Base-by-base conservation (phyloP, 2,329 filamentous ascomycete genomes). In the Penicillium hordei region DNA sequence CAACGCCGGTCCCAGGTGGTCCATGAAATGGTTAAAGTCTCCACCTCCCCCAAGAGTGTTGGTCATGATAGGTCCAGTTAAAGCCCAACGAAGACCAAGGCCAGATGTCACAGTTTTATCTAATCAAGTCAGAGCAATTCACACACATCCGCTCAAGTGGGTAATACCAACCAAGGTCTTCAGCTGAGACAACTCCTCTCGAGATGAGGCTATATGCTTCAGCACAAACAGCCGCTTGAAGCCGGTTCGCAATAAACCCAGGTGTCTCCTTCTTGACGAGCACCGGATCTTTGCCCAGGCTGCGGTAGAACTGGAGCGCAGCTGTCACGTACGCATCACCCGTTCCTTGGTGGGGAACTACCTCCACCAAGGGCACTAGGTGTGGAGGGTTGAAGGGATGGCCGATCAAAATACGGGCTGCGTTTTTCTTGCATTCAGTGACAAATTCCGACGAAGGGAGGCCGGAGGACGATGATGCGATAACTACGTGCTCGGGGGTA, bases 221-320 rank as follows among this genome's bases (percentile, higher is more conserved):
- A 9, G 27, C 27, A 27, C 27, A 27, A 27, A 27, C 27, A 27
- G 27, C 27, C 0, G 71, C 71, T 57, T 81, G 79, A 0, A 81
- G 72, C 7, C 79, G 70, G 64, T 27, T 27, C 27, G 77, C 78
- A 8, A 80, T 71, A 54, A 78, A 76, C 0, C 79, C 79, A 2
- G 74, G 69, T 27, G 27, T 27, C 27, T 27, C 27, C 27, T 27
- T 27, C 27, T 27, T 27, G 8, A 27, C 27, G 2, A 27, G 27
- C 27, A 27, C 27, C 7, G 27, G 27, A 27, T 27, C 27, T 27
- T 27, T 27, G 27, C 27, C 27, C 27, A 27, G 8, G 8, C 27
- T 27, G 7, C 27, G 27, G 27, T 27, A 27, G 27, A 27, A 27
- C 8, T 27, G 27, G 27, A 27, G 27, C 27, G 27, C 27, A 27